These are phyloP conservation scores for Cryptococcus depauperatus DNA, from an alignment of 1,284 basidiomycete genomes.

Conservation along the genomic window DNA sequence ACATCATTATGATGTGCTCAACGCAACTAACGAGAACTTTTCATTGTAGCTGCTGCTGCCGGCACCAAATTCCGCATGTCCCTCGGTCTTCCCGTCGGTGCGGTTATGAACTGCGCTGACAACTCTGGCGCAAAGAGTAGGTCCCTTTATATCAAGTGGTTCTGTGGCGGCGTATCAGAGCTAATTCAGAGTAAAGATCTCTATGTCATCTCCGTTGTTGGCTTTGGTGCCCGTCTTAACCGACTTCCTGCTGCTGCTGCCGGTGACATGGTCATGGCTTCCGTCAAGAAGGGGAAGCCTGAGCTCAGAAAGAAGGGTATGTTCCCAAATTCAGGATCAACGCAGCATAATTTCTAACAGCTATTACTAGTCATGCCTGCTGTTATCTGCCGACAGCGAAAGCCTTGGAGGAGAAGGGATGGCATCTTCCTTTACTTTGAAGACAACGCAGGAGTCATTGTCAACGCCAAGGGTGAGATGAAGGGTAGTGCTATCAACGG, in stretches of 20 bases:
- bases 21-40: background rate
- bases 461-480: constrained; percentile 99
- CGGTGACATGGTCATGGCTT: constrained; percentile 97
- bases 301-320: constrained; percentile 98
- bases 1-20: too few species aligned
- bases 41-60: constrained; percentile 47
- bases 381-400: constrained; percentile 95
- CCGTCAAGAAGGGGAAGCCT: constrained; percentile 99
- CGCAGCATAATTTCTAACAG: background rate
- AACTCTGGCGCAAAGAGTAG: constrained; percentile 94
- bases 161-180: background rate
- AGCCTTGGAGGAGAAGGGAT: constrained; percentile 95
- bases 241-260: constrained; percentile 96
- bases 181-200: constrained; percentile 28
- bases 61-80: constrained; percentile 98
- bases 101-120: constrained; percentile 99
- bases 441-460: constrained; percentile 93
- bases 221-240: constrained; percentile 93
- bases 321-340: background rate
- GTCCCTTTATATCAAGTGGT: constrained; percentile 8
- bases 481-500: constrained; percentile 99
- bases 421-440: constrained; percentile 99
- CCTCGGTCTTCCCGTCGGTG: constrained; percentile 89
- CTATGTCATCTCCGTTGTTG: constrained; percentile 50
- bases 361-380: constrained; percentile 86